Evolutionary conservation across 768 basidiomycete species (phyloP).

Genomic region (Lactarius quietus): DNA sequence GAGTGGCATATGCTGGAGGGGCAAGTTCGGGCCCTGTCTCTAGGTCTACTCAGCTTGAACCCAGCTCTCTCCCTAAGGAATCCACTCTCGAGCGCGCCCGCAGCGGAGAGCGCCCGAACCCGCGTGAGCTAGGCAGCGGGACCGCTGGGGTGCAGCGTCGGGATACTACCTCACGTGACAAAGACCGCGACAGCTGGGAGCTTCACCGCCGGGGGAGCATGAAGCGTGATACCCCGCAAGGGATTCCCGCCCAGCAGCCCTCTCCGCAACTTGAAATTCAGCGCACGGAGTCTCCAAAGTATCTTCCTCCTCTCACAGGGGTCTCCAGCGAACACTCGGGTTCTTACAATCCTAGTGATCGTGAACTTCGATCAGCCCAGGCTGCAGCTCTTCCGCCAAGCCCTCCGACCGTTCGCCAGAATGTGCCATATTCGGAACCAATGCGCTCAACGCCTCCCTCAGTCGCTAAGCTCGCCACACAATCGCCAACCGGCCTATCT

Average conservation of each 20-base stretch:
- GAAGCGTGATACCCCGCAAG: slow-evolving; percentile 16
- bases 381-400: slow-evolving; percentile 16
- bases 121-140: slow-evolving; percentile 14
- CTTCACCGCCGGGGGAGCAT: slow-evolving; percentile 22
- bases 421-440: slow-evolving; percentile 17
- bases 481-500: slow-evolving; percentile 21
- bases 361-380: slow-evolving; percentile 22
- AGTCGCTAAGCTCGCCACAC: slow-evolving; percentile 7
- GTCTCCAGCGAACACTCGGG: slow-evolving; percentile 16
- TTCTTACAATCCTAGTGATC: slow-evolving; percentile 21
- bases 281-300: slow-evolving; percentile 21
- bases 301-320: slow-evolving; percentile 20
- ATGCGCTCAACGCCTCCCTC: slow-evolving; percentile 22
- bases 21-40: slow-evolving; percentile 21
- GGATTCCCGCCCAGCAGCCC: slow-evolving; percentile 12
- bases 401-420: slow-evolving; percentile 20
- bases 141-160: slow-evolving; percentile 14
- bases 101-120: slow-evolving; percentile 18
- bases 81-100: slow-evolving; percentile 22
- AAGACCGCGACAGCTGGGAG: slow-evolving; percentile 20
- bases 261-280: slow-evolving; percentile 18
- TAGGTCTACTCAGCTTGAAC: slow-evolving; percentile 18
- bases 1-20: slow-evolving; percentile 24
- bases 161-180: slow-evolving; percentile 18
- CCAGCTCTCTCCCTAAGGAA: slow-evolving; percentile 23